Evolutionary conservation across 257 asterid species (phyloP).

Genomic region (Gardenia jasminoides): DNA sequence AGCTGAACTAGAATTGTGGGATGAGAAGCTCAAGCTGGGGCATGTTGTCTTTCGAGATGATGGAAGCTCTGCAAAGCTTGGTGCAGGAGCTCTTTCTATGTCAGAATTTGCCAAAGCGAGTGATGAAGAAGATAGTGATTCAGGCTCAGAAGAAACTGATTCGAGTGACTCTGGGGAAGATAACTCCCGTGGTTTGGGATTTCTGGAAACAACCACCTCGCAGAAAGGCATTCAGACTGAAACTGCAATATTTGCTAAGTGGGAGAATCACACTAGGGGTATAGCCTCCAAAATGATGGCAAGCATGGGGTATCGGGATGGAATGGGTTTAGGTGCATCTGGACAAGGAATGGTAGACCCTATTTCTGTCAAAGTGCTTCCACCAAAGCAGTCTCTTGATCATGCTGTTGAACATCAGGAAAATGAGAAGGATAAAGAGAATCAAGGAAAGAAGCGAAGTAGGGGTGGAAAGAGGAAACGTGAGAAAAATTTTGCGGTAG

Average conservation of each 20-base stretch:
- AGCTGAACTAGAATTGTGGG: constrained; percentile 92
- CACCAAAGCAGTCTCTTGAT: constrained; percentile 79
- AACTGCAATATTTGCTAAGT: constrained; percentile 74
- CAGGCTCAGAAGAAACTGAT: constrained; percentile 50
- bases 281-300: constrained; percentile 99
- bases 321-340: constrained; percentile 95
- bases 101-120: constrained; percentile 57
- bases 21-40: constrained; percentile 54
- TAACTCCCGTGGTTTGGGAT: constrained; percentile 62
- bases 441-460: constrained; percentile 54
- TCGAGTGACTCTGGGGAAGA: constrained; percentile 63
- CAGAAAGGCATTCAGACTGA: constrained; percentile 85
- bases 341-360: constrained; percentile 92
- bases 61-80: constrained; percentile 71
- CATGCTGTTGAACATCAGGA: constrained; percentile 51
- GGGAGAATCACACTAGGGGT: constrained; percentile 99
- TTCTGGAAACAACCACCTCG: constrained; percentile 47
- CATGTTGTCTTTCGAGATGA: constrained; percentile 67
- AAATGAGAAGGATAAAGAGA: constrained; percentile 35
- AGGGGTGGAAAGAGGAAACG: constrained; percentile 94
- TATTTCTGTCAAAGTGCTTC: constrained; percentile 68
- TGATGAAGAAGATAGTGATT: constrained; percentile 63
- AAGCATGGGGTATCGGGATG: constrained; percentile 93
- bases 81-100: constrained; percentile 55
- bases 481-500: constrained; percentile 76